phyloP scores from a whole-genome alignment of 1,284 basidiomycete genomes.

The Cystobasidium slooffiae region DNA sequence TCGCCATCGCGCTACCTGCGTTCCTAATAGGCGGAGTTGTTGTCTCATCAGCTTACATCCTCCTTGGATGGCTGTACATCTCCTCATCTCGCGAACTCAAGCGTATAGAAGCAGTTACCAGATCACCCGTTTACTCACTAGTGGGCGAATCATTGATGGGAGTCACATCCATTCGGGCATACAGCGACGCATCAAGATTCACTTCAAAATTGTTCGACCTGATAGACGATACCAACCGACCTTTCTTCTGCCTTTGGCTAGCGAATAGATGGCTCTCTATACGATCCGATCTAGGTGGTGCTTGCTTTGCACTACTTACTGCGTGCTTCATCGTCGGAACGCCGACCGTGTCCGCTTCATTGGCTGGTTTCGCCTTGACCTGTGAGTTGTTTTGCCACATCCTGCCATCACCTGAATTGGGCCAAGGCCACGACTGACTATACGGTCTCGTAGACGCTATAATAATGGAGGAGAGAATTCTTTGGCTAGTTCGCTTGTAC shows the following conservation, averaged over 20 bases:
- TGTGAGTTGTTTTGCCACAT: slow-evolving; percentile 25
- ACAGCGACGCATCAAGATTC: slow-evolving; percentile 61
- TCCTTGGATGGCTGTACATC: not conserved
- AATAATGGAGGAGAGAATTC: slow-evolving; percentile 51
- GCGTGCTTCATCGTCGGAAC: slow-evolving; percentile 59
- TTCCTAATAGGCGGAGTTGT: slow-evolving; percentile 58
- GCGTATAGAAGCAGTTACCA: slow-evolving; percentile 53
- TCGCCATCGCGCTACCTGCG: slow-evolving; percentile 50
- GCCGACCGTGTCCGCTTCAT: slow-evolving; percentile 57
- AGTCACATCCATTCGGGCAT: slow-evolving; percentile 62
- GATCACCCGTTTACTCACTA: slow-evolving; percentile 56
- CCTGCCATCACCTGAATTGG: not conserved
- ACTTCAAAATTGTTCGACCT: slow-evolving; percentile 58
- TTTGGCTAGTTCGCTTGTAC: slow-evolving; percentile 61
- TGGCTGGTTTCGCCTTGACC: slow-evolving; percentile 53
- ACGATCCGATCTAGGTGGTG: slow-evolving; percentile 59
- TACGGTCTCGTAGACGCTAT: slow-evolving; percentile 9
- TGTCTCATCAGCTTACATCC: slow-evolving; percentile 59
- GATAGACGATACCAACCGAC: slow-evolving; percentile 60
- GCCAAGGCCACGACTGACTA: not conserved
- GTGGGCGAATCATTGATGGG: slow-evolving; percentile 58
- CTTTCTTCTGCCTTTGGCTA: slow-evolving; percentile 52
- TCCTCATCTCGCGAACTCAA: slow-evolving; percentile 35
- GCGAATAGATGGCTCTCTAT: slow-evolving; percentile 55
- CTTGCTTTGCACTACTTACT: slow-evolving; percentile 60